These are phyloP conservation scores for Arthrobotrys musiformis DNA, from an alignment of 2,329 filamentous ascomycete species.

Conservation along the genomic window DNA sequence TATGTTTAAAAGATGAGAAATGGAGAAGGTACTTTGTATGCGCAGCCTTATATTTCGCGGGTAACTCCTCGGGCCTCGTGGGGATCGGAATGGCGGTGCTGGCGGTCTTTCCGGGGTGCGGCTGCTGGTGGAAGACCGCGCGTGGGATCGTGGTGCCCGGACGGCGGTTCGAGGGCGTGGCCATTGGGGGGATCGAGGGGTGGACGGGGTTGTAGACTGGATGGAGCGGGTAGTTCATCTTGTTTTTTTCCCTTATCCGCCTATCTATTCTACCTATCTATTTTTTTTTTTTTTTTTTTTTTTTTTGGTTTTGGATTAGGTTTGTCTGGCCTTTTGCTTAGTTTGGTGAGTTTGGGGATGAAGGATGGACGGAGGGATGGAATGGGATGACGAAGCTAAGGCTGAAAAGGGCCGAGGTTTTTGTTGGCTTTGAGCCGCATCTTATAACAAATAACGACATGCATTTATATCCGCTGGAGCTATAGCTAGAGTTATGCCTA, in stretches of 20 bases:
- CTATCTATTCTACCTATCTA: background rate
- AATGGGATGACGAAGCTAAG: background rate
- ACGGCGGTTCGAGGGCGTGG: constrained; percentile 2
- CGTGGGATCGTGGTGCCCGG: constrained; percentile 6
- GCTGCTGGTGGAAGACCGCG: background rate
- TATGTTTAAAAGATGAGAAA: too few relatives aligned
- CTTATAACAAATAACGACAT: too few relatives aligned
- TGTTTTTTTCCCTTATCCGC: background rate
- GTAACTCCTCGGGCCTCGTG: constrained; percentile 53
- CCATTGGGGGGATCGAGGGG: constrained; percentile 16
- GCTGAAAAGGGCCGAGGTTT: background rate
- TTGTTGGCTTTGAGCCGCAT: background rate
- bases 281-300: background rate
- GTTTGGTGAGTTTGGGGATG: background rate
- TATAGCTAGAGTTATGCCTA: too few relatives aligned
- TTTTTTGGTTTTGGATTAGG: background rate
- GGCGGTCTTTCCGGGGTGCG: background rate
- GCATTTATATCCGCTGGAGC: too few relatives aligned
- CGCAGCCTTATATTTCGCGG: constrained; percentile 57
- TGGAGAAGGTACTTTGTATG: constrained; percentile 45
- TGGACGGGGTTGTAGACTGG: constrained; percentile 7
- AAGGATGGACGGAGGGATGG: background rate
- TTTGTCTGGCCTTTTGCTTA: background rate
- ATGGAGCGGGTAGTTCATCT: constrained; percentile 10
- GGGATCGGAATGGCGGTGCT: constrained; percentile 46